Base-by-base conservation (phyloP, 208 protist species). In the Wallacemonas collosoma region DNA sequence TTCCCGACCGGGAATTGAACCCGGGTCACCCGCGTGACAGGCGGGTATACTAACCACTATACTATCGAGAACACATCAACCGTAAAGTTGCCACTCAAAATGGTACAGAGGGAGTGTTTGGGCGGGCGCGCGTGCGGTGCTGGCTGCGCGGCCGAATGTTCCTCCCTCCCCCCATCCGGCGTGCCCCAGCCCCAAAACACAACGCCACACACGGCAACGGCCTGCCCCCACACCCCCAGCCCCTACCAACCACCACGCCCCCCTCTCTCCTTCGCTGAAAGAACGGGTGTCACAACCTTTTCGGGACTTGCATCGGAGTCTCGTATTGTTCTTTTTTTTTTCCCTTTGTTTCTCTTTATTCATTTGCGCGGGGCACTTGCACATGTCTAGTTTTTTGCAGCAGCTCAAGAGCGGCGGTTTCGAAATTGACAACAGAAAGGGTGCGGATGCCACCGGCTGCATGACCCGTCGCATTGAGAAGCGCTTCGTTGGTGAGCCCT, bases 311-410 rank as follows among this genome's bases (percentile, higher is more conserved):
- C 26, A 26, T 26, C 26, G 26, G 0, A 26, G 26, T 26, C 26
- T 26, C 26, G 26, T 26, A 26, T 26, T 26, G 26, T 35, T 56
- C 26, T 56, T 56, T 12, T 6, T 35, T 56, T 56, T 12, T n/a
- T n/a, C 51, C 12, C n/a, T 56, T n/a, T 56, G n/a, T 56, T 6
- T 0, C 51, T 56, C 57, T 17, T 26, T 26, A 26, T 26, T 26
- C 26, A 26, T 0, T 0, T 26, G 26, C 65, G 35, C 39, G 15
- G 15, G 5, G 4, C 38, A 38, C 56, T 11, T 7, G 12, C 5
- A 17, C 36, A 89, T 90, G 85, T 90, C 85, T 7, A 71, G 53
- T 12, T 95, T 95, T 76, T 50, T 95, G 44, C 75, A 95, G 48
- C 75, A 85, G 48, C 77, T 95, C 4, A 90, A 89, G 38, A 78